phyloP scores from a whole-genome alignment of 2,329 filamentous ascomycete species.

The Triangularia verruculosa region DNA sequence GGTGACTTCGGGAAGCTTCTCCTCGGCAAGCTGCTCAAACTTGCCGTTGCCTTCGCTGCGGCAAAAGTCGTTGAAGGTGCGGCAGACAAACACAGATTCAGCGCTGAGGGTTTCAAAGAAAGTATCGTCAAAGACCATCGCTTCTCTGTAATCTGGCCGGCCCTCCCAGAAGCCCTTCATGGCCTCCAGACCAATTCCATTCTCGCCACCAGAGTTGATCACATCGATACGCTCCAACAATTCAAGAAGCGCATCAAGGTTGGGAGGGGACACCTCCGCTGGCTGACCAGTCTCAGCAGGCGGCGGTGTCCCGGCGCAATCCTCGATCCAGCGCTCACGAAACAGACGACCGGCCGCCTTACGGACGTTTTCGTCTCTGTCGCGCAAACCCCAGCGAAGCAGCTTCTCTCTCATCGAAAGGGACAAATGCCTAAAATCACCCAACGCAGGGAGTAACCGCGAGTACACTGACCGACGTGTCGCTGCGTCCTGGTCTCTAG shows the following conservation, averaged over 20 bases:
- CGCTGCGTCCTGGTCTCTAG: slow-evolving; percentile 79
- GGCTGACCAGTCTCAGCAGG: slow-evolving; percentile 57
- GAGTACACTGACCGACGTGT: slow-evolving; percentile 86
- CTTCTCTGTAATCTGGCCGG: slow-evolving; percentile 75
- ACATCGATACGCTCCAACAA: slow-evolving; percentile 92
- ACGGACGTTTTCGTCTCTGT: slow-evolving; percentile 89
- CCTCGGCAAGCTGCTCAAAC: slow-evolving; percentile 73
- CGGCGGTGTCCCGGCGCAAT: slow-evolving; percentile 71
- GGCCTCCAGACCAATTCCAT: slow-evolving; percentile 85
- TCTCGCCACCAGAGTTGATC: slow-evolving; percentile 83
- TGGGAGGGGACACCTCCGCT: slow-evolving; percentile 59
- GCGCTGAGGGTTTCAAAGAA: slow-evolving; percentile 81
- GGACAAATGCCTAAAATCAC: slow-evolving; percentile 91
- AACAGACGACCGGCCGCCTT: slow-evolving; percentile 90
- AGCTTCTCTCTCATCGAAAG: slow-evolving; percentile 94
- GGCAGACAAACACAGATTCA: slow-evolving; percentile 84
- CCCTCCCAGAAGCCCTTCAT: slow-evolving; percentile 98
- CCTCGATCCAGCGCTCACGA: slow-evolving; percentile 95
- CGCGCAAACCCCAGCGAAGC: slow-evolving; percentile 87
- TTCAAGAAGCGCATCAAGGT: slow-evolving; percentile 80
- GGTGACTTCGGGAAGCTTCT: slow-evolving; percentile 93
- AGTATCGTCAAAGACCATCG: slow-evolving; percentile 65
- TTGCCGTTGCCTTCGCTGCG: slow-evolving; percentile 69
- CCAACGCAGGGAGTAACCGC: slow-evolving; percentile 78
- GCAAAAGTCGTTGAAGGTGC: slow-evolving; percentile 94